A percentile compares a stretch with the other conserved stretches of the same genome.
phyloP scores from a whole-genome alignment of 345 rosid genomes.

The Eucalyptus rudis region DNA sequence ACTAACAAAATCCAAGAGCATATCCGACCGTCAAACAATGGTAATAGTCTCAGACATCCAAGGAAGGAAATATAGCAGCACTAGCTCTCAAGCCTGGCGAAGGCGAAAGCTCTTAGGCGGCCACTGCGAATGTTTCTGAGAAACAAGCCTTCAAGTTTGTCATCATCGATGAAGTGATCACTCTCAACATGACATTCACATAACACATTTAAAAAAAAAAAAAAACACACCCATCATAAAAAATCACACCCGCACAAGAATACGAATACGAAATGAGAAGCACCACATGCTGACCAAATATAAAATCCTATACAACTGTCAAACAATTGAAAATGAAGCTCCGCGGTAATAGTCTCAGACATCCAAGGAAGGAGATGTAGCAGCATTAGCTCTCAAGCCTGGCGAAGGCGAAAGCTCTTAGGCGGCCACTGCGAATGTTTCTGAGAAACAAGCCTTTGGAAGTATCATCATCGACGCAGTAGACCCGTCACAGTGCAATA shows the following conservation, averaged over 20 bases:
- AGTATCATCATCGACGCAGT: neutral
- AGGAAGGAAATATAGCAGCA: conserved; percentile 9
- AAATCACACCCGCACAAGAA: neutral
- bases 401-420: conserved; percentile 60
- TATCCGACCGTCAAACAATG: neutral
- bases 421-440: conserved; percentile 74
- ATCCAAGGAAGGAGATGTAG: neutral
- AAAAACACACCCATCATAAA: neutral
- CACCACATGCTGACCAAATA: neutral
- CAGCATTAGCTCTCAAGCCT: conserved; percentile 56
- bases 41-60: neutral
- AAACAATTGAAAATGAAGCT: neutral
- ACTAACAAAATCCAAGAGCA: neutral
- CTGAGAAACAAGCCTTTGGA: neutral
- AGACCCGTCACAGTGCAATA: neutral
- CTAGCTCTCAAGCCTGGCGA: conserved; percentile 43
- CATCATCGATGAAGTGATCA: conserved; percentile 12
- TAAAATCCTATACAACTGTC: neutral
- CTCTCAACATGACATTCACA: neutral
- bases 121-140: conserved; percentile 69
- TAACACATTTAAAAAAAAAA: neutral
- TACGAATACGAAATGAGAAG: neutral
- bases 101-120: conserved; percentile 81
- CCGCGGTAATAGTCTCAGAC: neutral
- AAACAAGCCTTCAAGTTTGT: conserved; percentile 33